phyloP scores from a whole-genome alignment of 305 asterid species.

The Rubia balearica region DNA sequence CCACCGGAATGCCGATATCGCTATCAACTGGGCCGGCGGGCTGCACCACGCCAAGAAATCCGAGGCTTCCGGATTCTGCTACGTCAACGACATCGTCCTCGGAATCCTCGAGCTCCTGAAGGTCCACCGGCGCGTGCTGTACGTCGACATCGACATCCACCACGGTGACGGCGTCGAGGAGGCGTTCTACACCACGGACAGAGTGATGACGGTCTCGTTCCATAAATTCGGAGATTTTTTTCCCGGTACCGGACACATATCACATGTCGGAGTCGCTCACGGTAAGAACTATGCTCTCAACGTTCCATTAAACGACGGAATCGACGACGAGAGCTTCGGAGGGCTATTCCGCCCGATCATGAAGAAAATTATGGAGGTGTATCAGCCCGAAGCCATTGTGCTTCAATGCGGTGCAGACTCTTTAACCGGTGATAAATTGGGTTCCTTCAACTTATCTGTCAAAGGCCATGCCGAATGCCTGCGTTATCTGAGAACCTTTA shows the following conservation, averaged over 20 bases:
- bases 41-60: constrained; percentile 57
- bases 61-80: constrained; percentile 56
- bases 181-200: constrained; percentile 71
- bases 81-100: constrained; percentile 51
- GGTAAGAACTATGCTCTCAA: constrained; percentile 79
- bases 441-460: constrained; percentile 82
- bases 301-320: constrained; percentile 77
- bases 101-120: constrained; percentile 54
- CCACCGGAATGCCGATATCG: constrained; percentile 41
- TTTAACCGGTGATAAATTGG: constrained; percentile 78
- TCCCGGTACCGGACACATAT: constrained; percentile 82
- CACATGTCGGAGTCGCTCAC: constrained; percentile 42
- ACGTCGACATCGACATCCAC: constrained; percentile 79
- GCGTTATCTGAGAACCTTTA: constrained; percentile 67
- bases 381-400: constrained; percentile 82
- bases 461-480: constrained; percentile 90
- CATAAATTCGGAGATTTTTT: constrained; percentile 80
- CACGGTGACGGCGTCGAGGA: constrained; percentile 96
- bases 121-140: constrained; percentile 61
- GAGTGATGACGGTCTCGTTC: constrained; percentile 81
- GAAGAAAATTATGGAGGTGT: constrained; percentile 75
- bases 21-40: constrained; percentile 64
- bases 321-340: constrained; percentile 58
- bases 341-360: constrained; percentile 63
- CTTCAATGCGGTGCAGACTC: constrained; percentile 95